A percentile compares a stretch with the other conserved stretches of the same genome.
Conservation (phyloP, 1,284 basidiomycete genomes). For the Polyporus tsugae region DNA sequence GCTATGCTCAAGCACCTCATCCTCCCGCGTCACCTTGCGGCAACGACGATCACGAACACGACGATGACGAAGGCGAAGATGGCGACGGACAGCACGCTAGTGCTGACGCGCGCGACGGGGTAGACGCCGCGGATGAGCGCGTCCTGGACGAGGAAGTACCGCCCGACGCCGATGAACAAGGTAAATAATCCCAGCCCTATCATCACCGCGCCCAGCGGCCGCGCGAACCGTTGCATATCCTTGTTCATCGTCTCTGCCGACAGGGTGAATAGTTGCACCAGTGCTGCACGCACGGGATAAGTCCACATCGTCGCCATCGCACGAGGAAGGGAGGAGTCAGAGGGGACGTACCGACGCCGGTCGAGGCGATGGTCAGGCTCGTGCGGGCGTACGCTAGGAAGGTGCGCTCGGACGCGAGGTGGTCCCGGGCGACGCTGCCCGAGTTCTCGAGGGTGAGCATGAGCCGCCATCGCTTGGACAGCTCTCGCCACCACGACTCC, state of each 20-base stretch:
- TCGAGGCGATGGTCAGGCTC: conserved; percentile 61
- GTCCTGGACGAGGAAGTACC: conserved; percentile 65
- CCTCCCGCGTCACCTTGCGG: background rate
- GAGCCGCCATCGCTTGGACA: conserved; percentile 38
- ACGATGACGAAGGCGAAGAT: conserved; percentile 54
- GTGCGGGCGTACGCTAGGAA: conserved; percentile 68
- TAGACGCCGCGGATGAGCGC: conserved; percentile 63
- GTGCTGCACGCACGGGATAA: conserved; percentile 42
- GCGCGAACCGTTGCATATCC: conserved; percentile 51
- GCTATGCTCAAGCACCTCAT: background rate
- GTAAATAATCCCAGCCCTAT: conserved; percentile 60
- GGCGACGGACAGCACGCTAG: conserved; percentile 52
- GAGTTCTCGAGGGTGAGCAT: conserved; percentile 57
- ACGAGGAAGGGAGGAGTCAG: background rate
- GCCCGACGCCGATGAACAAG: conserved; percentile 56
- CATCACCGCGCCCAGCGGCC: conserved; percentile 61
- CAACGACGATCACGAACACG: conserved; percentile 50
- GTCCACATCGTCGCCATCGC: background rate
- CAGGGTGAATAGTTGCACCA: conserved; percentile 66
- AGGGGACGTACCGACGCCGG: conserved; percentile 49
- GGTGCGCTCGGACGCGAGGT: conserved; percentile 64
- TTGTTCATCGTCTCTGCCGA: conserved; percentile 42
- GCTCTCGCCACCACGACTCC: conserved; percentile 22
- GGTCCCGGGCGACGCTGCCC: conserved; percentile 68
- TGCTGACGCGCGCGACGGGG: conserved; percentile 59